These are phyloP conservation scores for Fusarium verrucosum DNA, from an alignment of 2,329 filamentous ascomycete genomes.

Conservation along the genomic window DNA sequence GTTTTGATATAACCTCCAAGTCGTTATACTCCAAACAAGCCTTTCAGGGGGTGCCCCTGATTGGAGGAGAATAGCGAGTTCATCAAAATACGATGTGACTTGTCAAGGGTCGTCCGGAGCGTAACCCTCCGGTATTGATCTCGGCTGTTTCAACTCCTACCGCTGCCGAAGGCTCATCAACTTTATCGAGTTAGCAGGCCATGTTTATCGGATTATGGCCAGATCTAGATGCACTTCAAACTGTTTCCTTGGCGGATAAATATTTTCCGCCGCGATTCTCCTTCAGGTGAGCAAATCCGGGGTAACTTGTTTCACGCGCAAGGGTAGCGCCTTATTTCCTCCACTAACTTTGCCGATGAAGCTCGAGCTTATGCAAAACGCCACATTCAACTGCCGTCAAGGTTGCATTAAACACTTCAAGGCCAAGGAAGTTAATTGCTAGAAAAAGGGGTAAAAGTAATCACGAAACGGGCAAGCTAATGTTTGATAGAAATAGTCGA, in stretches of 20 bases:
- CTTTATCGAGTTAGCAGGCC: background rate
- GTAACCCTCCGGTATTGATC: constrained; percentile 25
- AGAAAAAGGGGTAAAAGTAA: background rate
- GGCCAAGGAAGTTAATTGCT: background rate
- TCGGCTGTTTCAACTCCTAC: constrained; percentile 25
- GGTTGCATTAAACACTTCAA: background rate
- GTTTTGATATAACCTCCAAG: background rate
- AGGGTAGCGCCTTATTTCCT: background rate
- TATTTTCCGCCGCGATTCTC: background rate
- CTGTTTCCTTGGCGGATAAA: constrained; percentile 3
- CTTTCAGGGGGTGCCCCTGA: background rate
- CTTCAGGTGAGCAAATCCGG: background rate
- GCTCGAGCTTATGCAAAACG: background rate
- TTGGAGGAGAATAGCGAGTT: constrained; percentile 29
- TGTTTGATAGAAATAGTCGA: background rate
- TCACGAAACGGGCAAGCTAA: background rate
- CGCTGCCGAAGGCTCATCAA: background rate
- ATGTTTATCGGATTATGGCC: background rate
- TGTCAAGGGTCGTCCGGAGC: constrained; percentile 13
- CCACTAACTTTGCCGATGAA: background rate
- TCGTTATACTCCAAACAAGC: background rate
- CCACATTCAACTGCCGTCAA: background rate
- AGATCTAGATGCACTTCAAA: background rate
- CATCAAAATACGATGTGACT: background rate
- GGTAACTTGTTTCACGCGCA: background rate